Evolutionary conservation across 495 filamentous ascomycete species (phyloP), one percentile per base, ranked within the genome.

Genomic region (Trichodelitschia bisporula): DNA sequence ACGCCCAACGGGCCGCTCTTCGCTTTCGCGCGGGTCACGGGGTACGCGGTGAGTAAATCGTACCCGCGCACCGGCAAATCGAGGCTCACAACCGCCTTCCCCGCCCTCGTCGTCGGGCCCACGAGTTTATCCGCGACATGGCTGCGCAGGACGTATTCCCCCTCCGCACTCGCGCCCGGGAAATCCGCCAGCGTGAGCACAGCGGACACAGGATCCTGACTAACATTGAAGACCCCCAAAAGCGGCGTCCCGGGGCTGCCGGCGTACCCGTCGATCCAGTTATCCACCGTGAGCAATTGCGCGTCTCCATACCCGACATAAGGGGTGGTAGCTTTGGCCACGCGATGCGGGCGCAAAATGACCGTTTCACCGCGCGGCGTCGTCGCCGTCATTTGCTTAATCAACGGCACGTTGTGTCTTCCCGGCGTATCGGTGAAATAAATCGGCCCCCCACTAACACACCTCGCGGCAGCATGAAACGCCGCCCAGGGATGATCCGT

Each of bases 341-440:
- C 46, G 1, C 66, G 58, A 31, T 63, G 69, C 0, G 82, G 78
- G 0, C 82, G 64, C 19, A 92, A 64, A 14, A 78, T 74, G 2
- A 83, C 66, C 0, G 74, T 79, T 31, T 61, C 68, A 2, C 63
- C 77, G 21, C 64, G 55, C 1, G 66, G 51, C 0, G 73, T 83
- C 5, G 59, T 49, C 0, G 66, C 62, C 0, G 72, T 78, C 59
- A 97, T 83, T 43, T 86, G 69, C 15, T 57, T 46, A 24, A 97
- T 70, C 2, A 95, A 42, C 10, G 58, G 42, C 2, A 80, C 30
- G 39, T 89, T 58, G 46, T 95, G 82, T 29, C 74, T 51, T 3
- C 77, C 79, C 0, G 83, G 84, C 8, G 65, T 61, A 42, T 97
- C 86, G 2, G 86, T 95, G 41, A 97, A 77, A 36, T 83, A 91